Conservation (phyloP, 2,329 filamentous ascomycete genomes). For the Hymenoscyphus salicellus region DNA sequence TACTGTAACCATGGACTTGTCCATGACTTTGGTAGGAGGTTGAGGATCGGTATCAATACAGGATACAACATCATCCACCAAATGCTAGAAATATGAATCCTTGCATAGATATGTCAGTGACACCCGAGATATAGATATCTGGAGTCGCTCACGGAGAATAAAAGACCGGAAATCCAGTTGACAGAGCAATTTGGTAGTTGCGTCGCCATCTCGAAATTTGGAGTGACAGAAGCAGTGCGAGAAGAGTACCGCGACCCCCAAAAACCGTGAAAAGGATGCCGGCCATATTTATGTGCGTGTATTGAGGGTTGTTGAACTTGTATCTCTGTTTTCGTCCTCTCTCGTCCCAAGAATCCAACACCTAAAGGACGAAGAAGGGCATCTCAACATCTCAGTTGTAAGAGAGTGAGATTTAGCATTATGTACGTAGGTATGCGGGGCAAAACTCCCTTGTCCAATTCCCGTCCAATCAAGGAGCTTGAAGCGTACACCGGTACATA, state of each 20-base stretch:
- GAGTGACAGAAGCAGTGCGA: not conserved
- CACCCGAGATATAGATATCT: not conserved
- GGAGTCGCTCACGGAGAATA: slow-evolving; percentile 8
- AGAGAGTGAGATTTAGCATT: too few relatives aligned
- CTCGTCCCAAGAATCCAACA: too few relatives aligned
- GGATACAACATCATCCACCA: slow-evolving; percentile 12
- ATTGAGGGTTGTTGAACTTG: too few relatives aligned
- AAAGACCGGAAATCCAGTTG: slow-evolving; percentile 11
- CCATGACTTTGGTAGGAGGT: slow-evolving; percentile 9
- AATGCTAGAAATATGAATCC: slow-evolving; percentile 9
- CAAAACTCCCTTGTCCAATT: too few relatives aligned
- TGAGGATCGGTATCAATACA: slow-evolving; percentile 6
- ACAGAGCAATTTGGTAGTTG: slow-evolving; percentile 10
- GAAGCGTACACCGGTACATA: too few relatives aligned
- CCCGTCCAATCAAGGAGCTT: too few relatives aligned
- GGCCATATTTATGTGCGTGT: not conserved
- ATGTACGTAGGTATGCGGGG: too few relatives aligned
- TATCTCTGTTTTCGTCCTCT: too few relatives aligned
- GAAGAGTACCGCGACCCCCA: slow-evolving; percentile 1
- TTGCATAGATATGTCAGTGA: not conserved
- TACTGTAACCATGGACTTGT: slow-evolving; percentile 10
- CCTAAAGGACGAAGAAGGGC: too few relatives aligned
- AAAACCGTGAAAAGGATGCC: slow-evolving; percentile 5
- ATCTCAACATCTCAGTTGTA: too few relatives aligned
- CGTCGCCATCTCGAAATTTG: slow-evolving; percentile 10